Conservation (phyloP, 2,329 filamentous ascomycete species). For the Coniella lustricola region DNA sequence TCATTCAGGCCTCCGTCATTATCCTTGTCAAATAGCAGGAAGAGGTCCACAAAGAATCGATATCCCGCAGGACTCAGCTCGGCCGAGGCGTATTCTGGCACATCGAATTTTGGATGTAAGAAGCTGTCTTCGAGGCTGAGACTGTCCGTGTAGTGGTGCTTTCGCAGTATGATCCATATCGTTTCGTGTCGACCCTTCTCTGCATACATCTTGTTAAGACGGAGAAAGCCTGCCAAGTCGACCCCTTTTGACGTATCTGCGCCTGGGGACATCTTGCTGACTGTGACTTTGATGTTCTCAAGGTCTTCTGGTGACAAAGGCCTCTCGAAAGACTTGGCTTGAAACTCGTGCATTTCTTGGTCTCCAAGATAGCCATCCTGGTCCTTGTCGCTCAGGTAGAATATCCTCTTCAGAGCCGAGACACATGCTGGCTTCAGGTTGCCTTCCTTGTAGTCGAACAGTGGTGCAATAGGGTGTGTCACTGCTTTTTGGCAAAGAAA, state of each 20-base stretch:
- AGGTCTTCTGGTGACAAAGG: conserved; percentile 74
- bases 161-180: conserved; percentile 92
- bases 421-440: conserved; percentile 83
- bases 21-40: conserved; percentile 91
- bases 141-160: conserved; percentile 95
- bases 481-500: conserved; percentile 98
- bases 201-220: conserved; percentile 91
- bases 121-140: conserved; percentile 86
- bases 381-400: conserved; percentile 94
- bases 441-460: conserved; percentile 93
- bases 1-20: conserved; percentile 93
- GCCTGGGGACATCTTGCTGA: conserved; percentile 60
- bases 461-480: conserved; percentile 89
- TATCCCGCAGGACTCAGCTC: conserved; percentile 93
- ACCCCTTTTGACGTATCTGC: conserved; percentile 65
- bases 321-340: conserved; percentile 87
- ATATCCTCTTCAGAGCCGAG: conserved; percentile 79
- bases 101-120: conserved; percentile 87
- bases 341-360: conserved; percentile 83
- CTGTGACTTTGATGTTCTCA: conserved; percentile 82
- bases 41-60: conserved; percentile 94
- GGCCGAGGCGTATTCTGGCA: conserved; percentile 84
- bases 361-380: conserved; percentile 91
- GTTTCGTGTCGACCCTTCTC: conserved; percentile 97
- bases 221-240: conserved; percentile 74